phyloP scores from a whole-genome alignment of 192 early-diverging fungal species.

The Coemansia sp. region DNA sequence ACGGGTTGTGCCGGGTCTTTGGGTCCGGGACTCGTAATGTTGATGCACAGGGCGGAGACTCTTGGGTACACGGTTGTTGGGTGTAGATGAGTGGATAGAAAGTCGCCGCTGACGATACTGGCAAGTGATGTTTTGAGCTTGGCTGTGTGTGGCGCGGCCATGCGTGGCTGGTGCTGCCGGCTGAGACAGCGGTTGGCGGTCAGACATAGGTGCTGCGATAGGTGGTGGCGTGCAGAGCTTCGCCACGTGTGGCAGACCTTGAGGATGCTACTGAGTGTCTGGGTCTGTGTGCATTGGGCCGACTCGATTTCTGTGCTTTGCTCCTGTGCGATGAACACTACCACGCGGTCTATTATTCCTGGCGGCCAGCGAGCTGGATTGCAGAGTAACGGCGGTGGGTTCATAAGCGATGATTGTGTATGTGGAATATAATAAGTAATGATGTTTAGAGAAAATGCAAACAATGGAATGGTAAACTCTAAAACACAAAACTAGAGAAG shows the following conservation, averaged over 20 bases:
- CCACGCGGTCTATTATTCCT: neutral
- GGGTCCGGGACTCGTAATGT: neutral
- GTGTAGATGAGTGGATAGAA: neutral
- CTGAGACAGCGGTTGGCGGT: neutral
- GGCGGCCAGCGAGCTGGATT: constrained; percentile 1
- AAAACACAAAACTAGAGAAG: too few relatives aligned
- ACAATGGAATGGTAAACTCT: too few relatives aligned
- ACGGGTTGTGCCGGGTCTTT: neutral
- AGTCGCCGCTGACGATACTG: neutral
- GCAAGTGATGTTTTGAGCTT: neutral
- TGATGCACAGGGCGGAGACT: neutral
- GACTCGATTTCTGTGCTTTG: neutral
- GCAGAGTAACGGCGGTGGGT: neutral
- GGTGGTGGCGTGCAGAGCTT: neutral
- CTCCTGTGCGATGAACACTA: neutral
- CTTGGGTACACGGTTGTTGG: neutral
- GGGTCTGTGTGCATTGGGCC: neutral
- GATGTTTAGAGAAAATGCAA: too few relatives aligned
- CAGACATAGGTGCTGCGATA: neutral
- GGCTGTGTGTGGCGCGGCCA: neutral
- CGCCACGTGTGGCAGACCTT: neutral
- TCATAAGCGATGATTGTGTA: neutral
- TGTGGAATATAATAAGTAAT: too few relatives aligned
- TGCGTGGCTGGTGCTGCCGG: neutral
- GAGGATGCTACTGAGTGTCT: neutral